Evolutionary conservation across 2,329 filamentous ascomycete species (phyloP).

Genomic region (Fusarium sp.): DNA sequence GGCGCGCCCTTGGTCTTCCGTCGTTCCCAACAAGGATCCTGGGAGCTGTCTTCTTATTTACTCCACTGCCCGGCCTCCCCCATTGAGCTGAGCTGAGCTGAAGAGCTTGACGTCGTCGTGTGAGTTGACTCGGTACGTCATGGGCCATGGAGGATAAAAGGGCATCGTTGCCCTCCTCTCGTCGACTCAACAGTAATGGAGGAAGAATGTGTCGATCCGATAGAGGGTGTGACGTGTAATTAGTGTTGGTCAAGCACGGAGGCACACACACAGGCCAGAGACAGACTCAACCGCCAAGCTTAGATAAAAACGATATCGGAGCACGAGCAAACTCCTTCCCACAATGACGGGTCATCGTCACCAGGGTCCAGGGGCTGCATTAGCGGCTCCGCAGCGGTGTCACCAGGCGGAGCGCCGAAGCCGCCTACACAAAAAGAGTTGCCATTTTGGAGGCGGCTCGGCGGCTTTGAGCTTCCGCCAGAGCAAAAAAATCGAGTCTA

Average conservation of each 20-base stretch:
- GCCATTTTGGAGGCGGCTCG: slow-evolving; percentile 7
- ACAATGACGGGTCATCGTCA: slow-evolving; percentile 8
- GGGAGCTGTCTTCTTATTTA: slow-evolving; percentile 8
- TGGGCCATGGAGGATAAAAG: background rate
- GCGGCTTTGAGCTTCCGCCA: slow-evolving; percentile 27
- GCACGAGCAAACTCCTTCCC: slow-evolving; percentile 1
- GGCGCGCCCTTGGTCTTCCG: background rate
- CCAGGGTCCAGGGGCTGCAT: slow-evolving; percentile 30
- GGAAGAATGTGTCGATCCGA: background rate
- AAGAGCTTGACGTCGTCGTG: background rate
- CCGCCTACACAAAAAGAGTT: slow-evolving; percentile 7
- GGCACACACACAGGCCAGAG: background rate
- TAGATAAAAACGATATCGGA: slow-evolving; percentile 36
- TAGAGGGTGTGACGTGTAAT: slow-evolving; percentile 19
- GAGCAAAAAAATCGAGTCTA: slow-evolving; percentile 4
- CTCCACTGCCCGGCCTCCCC: background rate
- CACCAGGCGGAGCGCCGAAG: slow-evolving; percentile 19
- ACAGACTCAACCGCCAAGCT: background rate
- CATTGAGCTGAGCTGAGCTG: slow-evolving; percentile 23
- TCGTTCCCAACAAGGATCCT: slow-evolving; percentile 28
- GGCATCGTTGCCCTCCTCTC: background rate
- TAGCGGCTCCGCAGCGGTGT: background rate
- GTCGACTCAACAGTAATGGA: background rate
- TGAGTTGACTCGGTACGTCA: background rate
- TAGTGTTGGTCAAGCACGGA: slow-evolving; percentile 25